Percentiles rank a stretch among this genome's conserved stretches.
These are phyloP conservation scores for Russula griseocarnosa DNA, from an alignment of 768 basidiomycete genomes.

Conservation along the genomic window DNA sequence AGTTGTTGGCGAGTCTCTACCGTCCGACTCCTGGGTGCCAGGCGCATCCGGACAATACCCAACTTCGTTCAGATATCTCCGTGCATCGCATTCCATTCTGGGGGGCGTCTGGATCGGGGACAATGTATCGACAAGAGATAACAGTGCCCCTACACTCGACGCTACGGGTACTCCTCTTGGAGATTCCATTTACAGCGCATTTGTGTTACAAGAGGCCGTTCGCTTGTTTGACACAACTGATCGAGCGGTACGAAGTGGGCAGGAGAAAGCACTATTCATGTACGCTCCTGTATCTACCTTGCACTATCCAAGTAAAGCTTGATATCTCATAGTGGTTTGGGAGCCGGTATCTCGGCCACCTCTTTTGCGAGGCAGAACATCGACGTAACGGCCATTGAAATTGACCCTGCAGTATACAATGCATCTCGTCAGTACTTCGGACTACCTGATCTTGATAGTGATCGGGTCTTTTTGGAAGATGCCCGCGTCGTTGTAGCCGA, in stretches of 20 bases:
- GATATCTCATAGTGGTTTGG: slow-evolving; percentile 65
- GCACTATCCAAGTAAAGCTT: slow-evolving; percentile 10
- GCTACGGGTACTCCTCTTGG: slow-evolving; percentile 53
- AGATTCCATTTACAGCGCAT: slow-evolving; percentile 80
- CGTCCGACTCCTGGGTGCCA: slow-evolving; percentile 32
- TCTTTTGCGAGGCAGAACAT: slow-evolving; percentile 68
- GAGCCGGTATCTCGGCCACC: slow-evolving; percentile 75
- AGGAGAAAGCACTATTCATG: slow-evolving; percentile 68
- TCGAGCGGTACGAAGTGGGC: slow-evolving; percentile 36
- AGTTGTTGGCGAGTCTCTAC: slow-evolving; percentile 69
- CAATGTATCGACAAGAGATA: slow-evolving; percentile 37
- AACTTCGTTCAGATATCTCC: slow-evolving; percentile 41
- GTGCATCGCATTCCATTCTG: slow-evolving; percentile 53
- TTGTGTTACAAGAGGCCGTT: slow-evolving; percentile 82
- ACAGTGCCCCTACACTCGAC: slow-evolving; percentile 42
- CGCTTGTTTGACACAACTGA: slow-evolving; percentile 58
- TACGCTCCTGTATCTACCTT: slow-evolving; percentile 36
- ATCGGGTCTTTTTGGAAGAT: slow-evolving; percentile 69
- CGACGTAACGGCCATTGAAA: slow-evolving; percentile 81
- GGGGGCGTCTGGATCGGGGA: slow-evolving; percentile 76
- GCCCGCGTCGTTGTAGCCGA: slow-evolving; percentile 44
- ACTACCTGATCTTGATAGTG: slow-evolving; percentile 58
- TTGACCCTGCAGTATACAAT: slow-evolving; percentile 85
- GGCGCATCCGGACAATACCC: slow-evolving; percentile 28
- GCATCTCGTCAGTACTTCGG: slow-evolving; percentile 79